Evolutionary conservation across 2,329 filamentous ascomycete species (phyloP), one percentile per base, ranked within the genome.

Genomic region (Gyromitra esculenta): DNA sequence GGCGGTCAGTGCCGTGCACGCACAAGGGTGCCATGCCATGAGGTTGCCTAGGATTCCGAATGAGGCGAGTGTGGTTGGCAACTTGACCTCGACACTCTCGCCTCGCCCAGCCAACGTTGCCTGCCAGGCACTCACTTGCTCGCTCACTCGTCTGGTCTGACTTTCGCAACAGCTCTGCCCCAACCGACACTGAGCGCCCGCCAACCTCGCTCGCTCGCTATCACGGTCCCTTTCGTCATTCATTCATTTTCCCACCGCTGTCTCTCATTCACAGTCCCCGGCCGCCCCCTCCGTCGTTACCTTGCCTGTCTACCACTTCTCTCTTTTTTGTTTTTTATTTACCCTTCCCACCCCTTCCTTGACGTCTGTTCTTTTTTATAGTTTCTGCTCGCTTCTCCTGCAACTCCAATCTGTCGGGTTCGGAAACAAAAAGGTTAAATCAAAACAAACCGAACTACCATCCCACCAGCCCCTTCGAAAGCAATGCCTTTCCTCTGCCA

Each of bases 161-260:
- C 60, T 59, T 50, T 54, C 54, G 18, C 54, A 62, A 39, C 39
- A 39, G 54, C 67, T 62, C 50, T 67, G 43, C 57, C 41, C 57
- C 68, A 31, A 56, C 50, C 2, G 25, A 64, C 69, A 66, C 52
- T 56, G 60, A 73, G 60, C 52, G 63, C 15, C 54, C 66, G 48
- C 15, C 64, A 64, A 54, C 64, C 65, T 64, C 64, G 45, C 54
- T 45, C 60, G 43, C 41, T 60, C 66, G 54, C 70, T 63, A 74
- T 45, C 63, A 68, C 63, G 15, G 63, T 75, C 65, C 50, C 41
- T 73, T 75, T 64, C 72, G 72, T 75, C 72, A 75, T 75, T 59
- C 57, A 50, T 21, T 56, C 37, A 31, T 59, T 7, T 69, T 70
- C 72, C 45, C 41, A 65, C 72, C 65, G 41, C 72, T 75, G 72